Evolutionary conservation across 2,329 filamentous ascomycete genomes (phyloP).

Genomic region (Xylariaceae sp.): DNA sequence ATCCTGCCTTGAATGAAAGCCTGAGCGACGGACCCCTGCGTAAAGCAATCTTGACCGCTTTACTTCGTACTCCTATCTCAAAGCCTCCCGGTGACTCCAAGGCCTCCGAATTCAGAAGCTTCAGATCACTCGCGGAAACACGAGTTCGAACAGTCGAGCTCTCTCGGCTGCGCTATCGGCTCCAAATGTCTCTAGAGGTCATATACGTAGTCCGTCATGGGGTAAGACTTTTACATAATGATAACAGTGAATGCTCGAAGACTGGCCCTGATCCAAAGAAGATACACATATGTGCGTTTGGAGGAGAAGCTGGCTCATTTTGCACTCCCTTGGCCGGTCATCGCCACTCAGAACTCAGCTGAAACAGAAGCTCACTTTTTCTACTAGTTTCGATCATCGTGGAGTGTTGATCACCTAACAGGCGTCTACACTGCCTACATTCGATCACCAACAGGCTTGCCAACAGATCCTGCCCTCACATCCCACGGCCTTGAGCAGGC

Average conservation of each 20-base stretch:
- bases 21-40: neutral
- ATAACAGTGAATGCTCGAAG: neutral
- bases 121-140: neutral
- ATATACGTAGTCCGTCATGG: slow-evolving; percentile 73
- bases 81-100: neutral
- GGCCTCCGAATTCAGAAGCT: neutral
- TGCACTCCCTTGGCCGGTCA: neutral
- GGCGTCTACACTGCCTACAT: slow-evolving; percentile 71
- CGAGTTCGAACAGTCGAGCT: neutral
- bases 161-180: neutral
- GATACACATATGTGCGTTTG: neutral
- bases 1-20: neutral
- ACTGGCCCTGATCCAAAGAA: neutral
- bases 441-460: slow-evolving; percentile 78
- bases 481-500: slow-evolving; percentile 82
- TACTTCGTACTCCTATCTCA: neutral
- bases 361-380: slow-evolving; percentile 22
- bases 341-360: slow-evolving; percentile 4
- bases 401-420: slow-evolving; percentile 75
- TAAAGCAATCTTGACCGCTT: neutral
- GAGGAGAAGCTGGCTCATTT: neutral
- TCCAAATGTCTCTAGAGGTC: slow-evolving; percentile 59
- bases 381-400: slow-evolving; percentile 81
- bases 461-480: slow-evolving; percentile 81
- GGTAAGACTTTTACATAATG: slow-evolving; percentile 44